These are phyloP conservation scores for Aspergillus fumigatiaffinis DNA, from an alignment of 2,329 filamentous ascomycete genomes.

Conservation along the genomic window DNA sequence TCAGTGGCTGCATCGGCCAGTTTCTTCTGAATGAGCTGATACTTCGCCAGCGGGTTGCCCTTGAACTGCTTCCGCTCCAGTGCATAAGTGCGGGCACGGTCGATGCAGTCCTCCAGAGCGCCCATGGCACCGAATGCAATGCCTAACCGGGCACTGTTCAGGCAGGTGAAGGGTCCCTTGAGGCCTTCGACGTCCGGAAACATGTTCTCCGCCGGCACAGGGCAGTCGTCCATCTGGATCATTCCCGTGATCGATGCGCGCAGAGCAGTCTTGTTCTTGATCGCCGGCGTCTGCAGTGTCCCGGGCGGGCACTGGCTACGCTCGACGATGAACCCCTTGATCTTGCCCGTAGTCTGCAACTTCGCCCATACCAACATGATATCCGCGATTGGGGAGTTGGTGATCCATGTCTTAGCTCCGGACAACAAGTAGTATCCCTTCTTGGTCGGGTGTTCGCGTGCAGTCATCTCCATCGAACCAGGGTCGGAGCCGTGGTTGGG, in stretches of 20 bases:
- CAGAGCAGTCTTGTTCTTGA: slow-evolving; percentile 94
- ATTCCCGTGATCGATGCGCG: slow-evolving; percentile 93
- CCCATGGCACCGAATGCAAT: slow-evolving; percentile 94
- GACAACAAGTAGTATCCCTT: slow-evolving; percentile 75
- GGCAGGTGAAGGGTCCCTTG: slow-evolving; percentile 82
- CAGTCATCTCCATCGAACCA: slow-evolving; percentile 82
- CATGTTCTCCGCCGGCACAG: slow-evolving; percentile 88
- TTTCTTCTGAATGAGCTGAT: slow-evolving; percentile 98
- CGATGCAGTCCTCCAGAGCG: slow-evolving; percentile 86
- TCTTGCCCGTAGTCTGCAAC: slow-evolving; percentile 85
- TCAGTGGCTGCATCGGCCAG: slow-evolving; percentile 89
- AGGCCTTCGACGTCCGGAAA: slow-evolving; percentile 86
- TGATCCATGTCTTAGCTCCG: slow-evolving; percentile 92
- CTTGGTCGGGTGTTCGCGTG: slow-evolving; percentile 79
- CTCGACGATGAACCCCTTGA: slow-evolving; percentile 87
- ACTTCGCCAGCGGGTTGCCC: slow-evolving; percentile 88
- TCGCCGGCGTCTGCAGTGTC: slow-evolving; percentile 82
- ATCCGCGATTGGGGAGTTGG: slow-evolving; percentile 86
- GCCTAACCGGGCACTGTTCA: slow-evolving; percentile 89
- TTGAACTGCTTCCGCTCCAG: slow-evolving; percentile 95
- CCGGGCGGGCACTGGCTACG: slow-evolving; percentile 78
- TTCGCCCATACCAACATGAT: slow-evolving; percentile 90
- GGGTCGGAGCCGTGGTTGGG: slow-evolving; percentile 92
- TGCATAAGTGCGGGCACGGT: slow-evolving; percentile 77
- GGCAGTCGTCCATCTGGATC: slow-evolving; percentile 91